Conservation (phyloP, 331 rosid genomes). For the Pyracantha coccinea region DNA sequence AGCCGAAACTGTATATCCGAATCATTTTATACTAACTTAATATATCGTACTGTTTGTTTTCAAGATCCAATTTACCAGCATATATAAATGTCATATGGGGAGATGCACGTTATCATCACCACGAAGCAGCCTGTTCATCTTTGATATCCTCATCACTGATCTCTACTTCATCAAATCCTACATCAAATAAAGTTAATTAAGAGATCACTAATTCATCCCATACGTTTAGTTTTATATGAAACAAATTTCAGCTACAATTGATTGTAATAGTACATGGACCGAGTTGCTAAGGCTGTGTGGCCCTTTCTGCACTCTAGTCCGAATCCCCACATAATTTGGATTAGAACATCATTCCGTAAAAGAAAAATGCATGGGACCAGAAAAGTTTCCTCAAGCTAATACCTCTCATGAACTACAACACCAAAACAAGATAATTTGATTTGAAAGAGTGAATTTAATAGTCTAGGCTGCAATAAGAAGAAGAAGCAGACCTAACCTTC, state of each 20-base stretch:
- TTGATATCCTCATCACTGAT: too few relatives aligned
- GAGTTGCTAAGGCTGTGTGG: background rate
- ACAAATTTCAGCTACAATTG: background rate
- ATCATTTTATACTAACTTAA: background rate
- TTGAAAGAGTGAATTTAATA: background rate
- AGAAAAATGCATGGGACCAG: too few relatives aligned
- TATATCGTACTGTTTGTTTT: background rate
- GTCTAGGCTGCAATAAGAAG: background rate
- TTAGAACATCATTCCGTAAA: too few relatives aligned
- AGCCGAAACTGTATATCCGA: background rate
- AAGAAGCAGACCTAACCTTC: background rate
- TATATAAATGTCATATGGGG: background rate
- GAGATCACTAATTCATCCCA: background rate
- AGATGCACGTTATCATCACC: background rate
- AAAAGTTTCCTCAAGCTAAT: background rate
- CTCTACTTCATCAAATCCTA: background rate
- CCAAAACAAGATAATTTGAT: background rate
- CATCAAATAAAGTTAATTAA: background rate
- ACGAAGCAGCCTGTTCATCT: background rate
- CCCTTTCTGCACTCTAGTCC: too few relatives aligned
- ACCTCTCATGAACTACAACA: background rate
- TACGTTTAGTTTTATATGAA: background rate
- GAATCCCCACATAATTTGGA: background rate
- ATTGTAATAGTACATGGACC: background rate
- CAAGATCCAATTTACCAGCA: background rate